Base-by-base conservation (phyloP, 2,329 filamentous ascomycete genomes). In the Microdochium bolleyi region DNA sequence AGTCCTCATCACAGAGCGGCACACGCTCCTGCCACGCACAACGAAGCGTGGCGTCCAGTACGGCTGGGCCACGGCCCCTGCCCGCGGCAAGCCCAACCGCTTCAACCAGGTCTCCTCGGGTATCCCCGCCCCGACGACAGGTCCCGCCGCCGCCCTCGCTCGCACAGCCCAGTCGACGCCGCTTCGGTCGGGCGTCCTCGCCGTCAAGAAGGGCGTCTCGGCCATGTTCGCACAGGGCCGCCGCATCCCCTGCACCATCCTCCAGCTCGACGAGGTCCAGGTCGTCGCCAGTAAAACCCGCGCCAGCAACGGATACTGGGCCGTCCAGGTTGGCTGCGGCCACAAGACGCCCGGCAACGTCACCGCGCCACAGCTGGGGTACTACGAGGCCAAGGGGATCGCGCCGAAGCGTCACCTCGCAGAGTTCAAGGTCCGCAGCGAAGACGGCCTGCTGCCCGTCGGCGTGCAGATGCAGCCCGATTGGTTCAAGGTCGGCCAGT, bases 151-250 rank as follows among this genome's bases (percentile, higher is more conserved):
- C 10, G 82, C 83, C 7, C 76, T 85, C 55, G 70, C 72, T 69
- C 79, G 83, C 49, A 78, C 75, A 61, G 78, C 75, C 59, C 74
- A 73, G 58, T 82, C 80, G 16, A 80, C 82, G 14, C 83, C 83
- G 1, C 63, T 84, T 44, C 87, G 94, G 25, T 85, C 91, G 2
- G 94, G 94, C 27, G 85, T 89, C 9, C 78, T 99, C 49, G 91
- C 88, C 13, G 79, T 85, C 67, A 99, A 99, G 74, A 92, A 92
- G 74, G 94, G 94, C 70, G 97, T 99, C 89, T 95, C 91, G 46
- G 92, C 88, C 55, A 73, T 96, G 58, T 97, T 88, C 78, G 85
- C 91, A 64, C 82, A 84, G 24, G 88, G 89, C 61, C 80, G 80
- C 58, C 85, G 92, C 58, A 87, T 85, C 54, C 80, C 92, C 21